Conservation (phyloP, 345 rosid species). For the Syzygium jambos region DNA sequence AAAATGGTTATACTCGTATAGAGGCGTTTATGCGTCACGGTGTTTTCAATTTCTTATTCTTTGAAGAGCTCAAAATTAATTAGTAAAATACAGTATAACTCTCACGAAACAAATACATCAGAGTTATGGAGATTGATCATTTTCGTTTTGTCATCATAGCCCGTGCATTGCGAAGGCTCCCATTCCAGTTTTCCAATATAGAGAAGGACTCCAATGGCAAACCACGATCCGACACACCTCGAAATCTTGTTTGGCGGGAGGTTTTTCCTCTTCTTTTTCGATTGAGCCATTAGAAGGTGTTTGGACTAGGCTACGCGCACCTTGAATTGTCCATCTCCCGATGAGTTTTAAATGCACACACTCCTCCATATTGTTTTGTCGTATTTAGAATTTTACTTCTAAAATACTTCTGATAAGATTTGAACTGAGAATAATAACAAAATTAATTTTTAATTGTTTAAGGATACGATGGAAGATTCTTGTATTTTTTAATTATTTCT, state of each 20-base stretch:
- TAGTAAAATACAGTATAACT: not conserved
- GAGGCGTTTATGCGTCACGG: too few relatives aligned
- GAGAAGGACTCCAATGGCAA: not conserved
- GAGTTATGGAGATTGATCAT: not conserved
- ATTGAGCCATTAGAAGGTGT: not conserved
- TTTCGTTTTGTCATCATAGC: not conserved
- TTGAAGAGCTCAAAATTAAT: not conserved
- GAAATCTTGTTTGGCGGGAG: not conserved
- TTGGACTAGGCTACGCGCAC: not conserved
- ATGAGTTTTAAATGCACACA: not conserved
- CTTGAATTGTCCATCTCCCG: not conserved
- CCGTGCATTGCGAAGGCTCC: not conserved
- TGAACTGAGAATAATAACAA: not conserved
- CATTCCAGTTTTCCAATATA: not conserved
- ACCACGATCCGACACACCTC: not conserved
- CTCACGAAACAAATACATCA: not conserved
- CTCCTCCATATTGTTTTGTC: not conserved
- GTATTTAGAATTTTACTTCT: not conserved
- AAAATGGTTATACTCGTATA: too few relatives aligned
- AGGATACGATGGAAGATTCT: not conserved
- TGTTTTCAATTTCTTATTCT: not conserved
- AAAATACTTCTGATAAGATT: not conserved
- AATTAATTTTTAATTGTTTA: not conserved
- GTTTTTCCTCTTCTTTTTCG: not conserved
- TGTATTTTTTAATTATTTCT: not conserved